A percentile compares a stretch with the other conserved stretches of the same genome.
phyloP scores from a whole-genome alignment of 2,329 filamentous ascomycete species.

The Fusarium caatingaense region DNA sequence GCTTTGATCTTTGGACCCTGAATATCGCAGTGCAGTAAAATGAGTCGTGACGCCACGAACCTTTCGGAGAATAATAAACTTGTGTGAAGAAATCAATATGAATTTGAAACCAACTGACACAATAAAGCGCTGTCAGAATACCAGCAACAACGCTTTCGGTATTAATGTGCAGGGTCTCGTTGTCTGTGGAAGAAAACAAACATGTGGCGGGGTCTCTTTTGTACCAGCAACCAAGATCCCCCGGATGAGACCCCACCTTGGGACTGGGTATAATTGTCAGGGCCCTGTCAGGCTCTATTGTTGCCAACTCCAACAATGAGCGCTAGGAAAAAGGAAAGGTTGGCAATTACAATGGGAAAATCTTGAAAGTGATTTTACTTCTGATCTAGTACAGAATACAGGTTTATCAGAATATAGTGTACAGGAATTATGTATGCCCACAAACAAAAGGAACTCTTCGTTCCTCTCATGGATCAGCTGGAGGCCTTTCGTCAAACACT shows the following conservation, averaged over 20 bases:
- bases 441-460: not conserved
- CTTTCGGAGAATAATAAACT: not conserved
- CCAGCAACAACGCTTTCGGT: not conserved
- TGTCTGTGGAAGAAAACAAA: conserved; percentile 38
- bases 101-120: not conserved
- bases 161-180: conserved; percentile 6
- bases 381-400: not conserved
- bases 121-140: not conserved
- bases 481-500: not conserved
- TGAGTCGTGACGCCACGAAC: not conserved
- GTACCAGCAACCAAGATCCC: conserved; percentile 36
- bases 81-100: not conserved
- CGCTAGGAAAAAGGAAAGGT: not conserved
- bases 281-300: conserved; percentile 2
- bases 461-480: not conserved
- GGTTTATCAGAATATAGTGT: not conserved
- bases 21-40: not conserved
- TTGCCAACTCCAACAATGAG: conserved; percentile 1
- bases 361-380: too few species aligned
- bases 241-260: conserved; percentile 31
- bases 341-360: not conserved
- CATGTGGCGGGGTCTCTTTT: conserved; percentile 40
- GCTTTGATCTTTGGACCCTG: conserved; percentile 16
- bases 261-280: not conserved
- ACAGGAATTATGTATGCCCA: not conserved